A percentile compares a stretch with the other conserved stretches of the same genome.
Evolutionary conservation across 2,329 filamentous ascomycete species (phyloP).

Genomic region (Boeremia exigua): DNA sequence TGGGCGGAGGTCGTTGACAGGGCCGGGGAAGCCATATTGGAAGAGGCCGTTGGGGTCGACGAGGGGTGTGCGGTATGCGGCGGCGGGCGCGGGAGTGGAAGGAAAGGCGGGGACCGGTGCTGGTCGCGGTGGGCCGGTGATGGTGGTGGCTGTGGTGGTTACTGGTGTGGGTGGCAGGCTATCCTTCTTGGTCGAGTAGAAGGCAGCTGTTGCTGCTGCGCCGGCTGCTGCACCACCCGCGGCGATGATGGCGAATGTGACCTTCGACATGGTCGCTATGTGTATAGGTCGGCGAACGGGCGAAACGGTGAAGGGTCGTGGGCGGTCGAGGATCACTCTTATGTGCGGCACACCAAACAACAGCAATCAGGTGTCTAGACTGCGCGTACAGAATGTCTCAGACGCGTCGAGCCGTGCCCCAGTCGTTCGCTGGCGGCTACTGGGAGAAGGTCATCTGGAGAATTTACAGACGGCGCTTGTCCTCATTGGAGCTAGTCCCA

Average conservation of each 20-base stretch:
- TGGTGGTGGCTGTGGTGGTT: conserved; percentile 47
- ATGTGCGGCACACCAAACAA: conserved; percentile 15
- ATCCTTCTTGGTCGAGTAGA: conserved; percentile 49
- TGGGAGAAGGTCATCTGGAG: conserved; percentile 13
- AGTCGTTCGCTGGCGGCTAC: conserved; percentile 12
- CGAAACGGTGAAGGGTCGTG: neutral
- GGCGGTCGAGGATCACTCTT: conserved; percentile 18
- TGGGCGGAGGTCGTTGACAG: conserved; percentile 79
- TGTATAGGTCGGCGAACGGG: neutral
- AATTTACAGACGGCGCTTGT: conserved; percentile 9
- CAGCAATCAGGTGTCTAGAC: conserved; percentile 36
- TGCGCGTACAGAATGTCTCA: conserved; percentile 46
- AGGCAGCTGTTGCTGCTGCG: conserved; percentile 56
- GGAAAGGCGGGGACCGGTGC: conserved; percentile 32
- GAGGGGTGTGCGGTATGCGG: conserved; percentile 34
- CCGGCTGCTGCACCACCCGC: conserved; percentile 57
- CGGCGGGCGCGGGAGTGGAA: conserved; percentile 33
- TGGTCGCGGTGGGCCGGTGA: conserved; percentile 34
- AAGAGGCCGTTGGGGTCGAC: conserved; percentile 60
- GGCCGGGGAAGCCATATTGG: conserved; percentile 81
- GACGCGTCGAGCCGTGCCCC: conserved; percentile 42
- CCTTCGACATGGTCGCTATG: conserved; percentile 56
- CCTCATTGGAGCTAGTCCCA: conserved; percentile 10
- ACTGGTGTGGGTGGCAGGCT: conserved; percentile 31
- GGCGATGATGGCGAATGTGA: conserved; percentile 57